These are phyloP conservation scores for Solidago caesia DNA, from an alignment of 129 eudicot genomes.

Conservation along the genomic window DNA sequence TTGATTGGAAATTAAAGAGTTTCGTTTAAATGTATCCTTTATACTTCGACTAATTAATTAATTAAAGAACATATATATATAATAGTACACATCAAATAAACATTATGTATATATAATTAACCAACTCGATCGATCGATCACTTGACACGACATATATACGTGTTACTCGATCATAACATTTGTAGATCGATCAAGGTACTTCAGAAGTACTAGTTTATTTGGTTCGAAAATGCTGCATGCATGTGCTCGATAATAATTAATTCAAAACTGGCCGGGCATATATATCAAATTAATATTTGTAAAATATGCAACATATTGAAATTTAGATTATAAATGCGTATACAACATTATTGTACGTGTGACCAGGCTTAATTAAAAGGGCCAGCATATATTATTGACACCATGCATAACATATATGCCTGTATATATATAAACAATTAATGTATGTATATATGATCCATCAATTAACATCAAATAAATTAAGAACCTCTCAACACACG, in stretches of 20 bases:
- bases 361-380: conserved; percentile 21
- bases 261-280: background rate
- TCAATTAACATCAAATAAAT: background rate
- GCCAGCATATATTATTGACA: conserved; percentile 21
- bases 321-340: conserved; percentile 20
- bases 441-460: conserved; percentile 20
- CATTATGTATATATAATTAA: no score
- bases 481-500: conserved; percentile 31
- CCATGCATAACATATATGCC: background rate
- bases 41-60: background rate
- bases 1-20: no score
- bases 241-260: background rate
- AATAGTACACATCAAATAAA: background rate
- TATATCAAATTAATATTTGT: background rate
- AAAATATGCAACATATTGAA: background rate
- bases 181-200: no score
- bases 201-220: no score
- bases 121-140: no score
- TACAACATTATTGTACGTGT: conserved; percentile 24
- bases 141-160: no score
- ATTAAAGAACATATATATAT: background rate
- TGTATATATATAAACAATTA: conserved; percentile 21
- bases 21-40: no score
- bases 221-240: no score
- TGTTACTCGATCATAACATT: no score